Evolutionary conservation across 2,329 filamentous ascomycete species (phyloP), one percentile per base, ranked within the genome.

Genomic region (Geosmithia flava): DNA sequence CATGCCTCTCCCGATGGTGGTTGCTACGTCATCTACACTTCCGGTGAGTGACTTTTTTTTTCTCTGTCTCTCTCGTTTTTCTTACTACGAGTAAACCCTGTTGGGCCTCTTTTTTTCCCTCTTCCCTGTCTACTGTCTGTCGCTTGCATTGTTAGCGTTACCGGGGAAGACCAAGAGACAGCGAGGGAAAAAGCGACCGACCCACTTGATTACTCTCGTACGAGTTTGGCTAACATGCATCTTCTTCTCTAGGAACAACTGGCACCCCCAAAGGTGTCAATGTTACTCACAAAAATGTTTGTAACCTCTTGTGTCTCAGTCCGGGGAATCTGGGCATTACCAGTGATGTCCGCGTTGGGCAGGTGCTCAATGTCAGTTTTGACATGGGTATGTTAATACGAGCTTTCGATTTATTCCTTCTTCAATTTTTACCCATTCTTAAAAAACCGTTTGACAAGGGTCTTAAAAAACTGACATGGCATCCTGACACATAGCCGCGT

Each of bases 201-300:
- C 33, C 33, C 33, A 37, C 33, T 10, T 45, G n/a, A 45, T 29
- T n/a, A 15, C 20, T 27, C 13, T 37, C 15, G 33, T 37, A 37
- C 33, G 33, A 37, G 23, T 27, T n/a, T 27, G 23, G 23, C 42
- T 50, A 23, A 53, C 47, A 45, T 59, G 19, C 13, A 20, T 37
- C 15, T 7, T 37, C 15, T 7, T 33, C 27, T 20, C 19, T 49
- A 68, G 65, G 65, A 40, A 80, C 75, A 15, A 80, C 76, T 0
- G 76, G 75, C 6, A 68, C 67, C 20, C 76, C 76, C 2, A 80
- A 80, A 55, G 76, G 76, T 1, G 76, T 80, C 8, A 73, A 80
- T 56, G 68, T 80, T 20, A 70, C 68, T 17, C 78, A 81, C 51
- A 59, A 58, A 37, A 76, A 76, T 53, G 72, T 79, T 17, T 68